Evolutionary conservation across 371 early-diverging fungal genomes (phyloP).

Genomic region (Circinella umbellata): DNA sequence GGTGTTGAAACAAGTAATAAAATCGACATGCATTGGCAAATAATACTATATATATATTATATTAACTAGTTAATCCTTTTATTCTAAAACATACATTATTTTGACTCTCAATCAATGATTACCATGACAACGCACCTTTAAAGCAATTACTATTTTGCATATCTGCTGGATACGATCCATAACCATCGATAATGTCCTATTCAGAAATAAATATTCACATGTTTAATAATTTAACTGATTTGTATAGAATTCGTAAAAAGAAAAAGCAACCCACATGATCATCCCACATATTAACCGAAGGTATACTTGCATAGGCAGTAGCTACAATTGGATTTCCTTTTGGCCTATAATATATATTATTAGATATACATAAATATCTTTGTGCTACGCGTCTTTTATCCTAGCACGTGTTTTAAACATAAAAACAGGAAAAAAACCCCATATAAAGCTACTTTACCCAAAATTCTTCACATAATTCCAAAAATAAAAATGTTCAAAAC

Average conservation of each 20-base stretch:
- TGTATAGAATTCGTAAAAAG: no score
- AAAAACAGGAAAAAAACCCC: no score
- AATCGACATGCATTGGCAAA: conserved; percentile 69
- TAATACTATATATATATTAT: conserved; percentile 18
- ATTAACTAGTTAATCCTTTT: no score
- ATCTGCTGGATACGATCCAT: conserved; percentile 85
- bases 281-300: conserved; percentile 78
- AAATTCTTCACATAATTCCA: conserved; percentile 78
- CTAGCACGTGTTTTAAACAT: no score
- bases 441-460: conserved; percentile 32
- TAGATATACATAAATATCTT: not conserved
- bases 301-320: conserved; percentile 70
- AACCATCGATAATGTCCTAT: conserved; percentile 75
- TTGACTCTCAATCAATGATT: not conserved
- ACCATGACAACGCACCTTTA: conserved; percentile 22
- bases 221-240: not conserved
- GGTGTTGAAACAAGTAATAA: conserved; percentile 87
- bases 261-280: conserved; percentile 65
- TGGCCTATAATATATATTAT: conserved; percentile 16
- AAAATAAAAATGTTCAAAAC: conserved; percentile 75
- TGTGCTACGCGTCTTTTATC: not conserved
- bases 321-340: conserved; percentile 54
- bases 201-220: not conserved
- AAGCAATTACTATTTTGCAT: conserved; percentile 62
- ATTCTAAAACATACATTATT: not conserved